Evolutionary conservation across 352 stramenopile species (phyloP), one percentile per base, ranked within the genome.

Genomic region (Phytophthora nicotianae): DNA sequence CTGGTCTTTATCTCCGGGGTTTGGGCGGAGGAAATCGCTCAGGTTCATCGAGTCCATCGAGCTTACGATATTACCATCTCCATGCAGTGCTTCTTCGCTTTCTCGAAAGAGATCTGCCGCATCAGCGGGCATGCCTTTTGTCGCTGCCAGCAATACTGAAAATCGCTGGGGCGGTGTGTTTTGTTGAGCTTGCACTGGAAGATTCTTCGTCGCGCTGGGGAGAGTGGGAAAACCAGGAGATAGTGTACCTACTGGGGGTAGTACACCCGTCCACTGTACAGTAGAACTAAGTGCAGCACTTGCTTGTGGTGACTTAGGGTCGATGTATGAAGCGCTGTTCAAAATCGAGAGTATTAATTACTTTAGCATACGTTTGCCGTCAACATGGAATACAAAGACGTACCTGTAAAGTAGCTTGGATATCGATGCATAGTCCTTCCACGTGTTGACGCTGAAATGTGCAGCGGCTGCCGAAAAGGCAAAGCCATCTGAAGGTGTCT

Each of bases 341-440:
- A 10, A 14, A 58, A 42, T 26, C 1, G 17, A 17, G 20, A 33
- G 56, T 5, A n/a, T 24, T 8, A 21, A 20, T 19, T 16, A 37
- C 17, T 32, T 26, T 54, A 55, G 41, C 23, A 35, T 7, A 41
- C 1, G 1, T 10, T 29, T 5, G 17, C 9, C 21, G 5, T 37
- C 23, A 38, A 38, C 17, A 27, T 9, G 11, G 4, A 42, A 43
- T 24, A n/a, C 17, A 45, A 37, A 17, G 20, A 42, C 41, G 46
- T 49, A 86, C 81, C 77, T 91, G 66, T 89, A 83, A 65, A 91
- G 83, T 51, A 90, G 68, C 59, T 80, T 87, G 9, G 83, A 91
- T 45, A 91, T 32, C 19, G 72, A 79, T n/a, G 83, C 86, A 48
- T 89, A 91, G n/a, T 78, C 79, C 56, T 91, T 80, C 82, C 82